Conservation (phyloP, 805 yeast genomes). For the Pichia scutulata region DNA sequence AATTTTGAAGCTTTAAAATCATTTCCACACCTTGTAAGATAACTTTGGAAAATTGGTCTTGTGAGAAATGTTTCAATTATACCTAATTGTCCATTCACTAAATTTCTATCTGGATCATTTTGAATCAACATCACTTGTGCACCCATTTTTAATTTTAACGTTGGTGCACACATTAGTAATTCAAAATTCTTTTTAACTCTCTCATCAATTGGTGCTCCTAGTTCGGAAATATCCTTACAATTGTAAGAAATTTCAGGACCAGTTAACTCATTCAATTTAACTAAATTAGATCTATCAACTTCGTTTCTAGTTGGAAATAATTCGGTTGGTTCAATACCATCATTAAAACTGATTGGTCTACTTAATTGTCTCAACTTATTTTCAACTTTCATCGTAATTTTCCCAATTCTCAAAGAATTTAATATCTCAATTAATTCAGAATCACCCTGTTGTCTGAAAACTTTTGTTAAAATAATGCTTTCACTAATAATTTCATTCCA, state of each 20-base stretch:
- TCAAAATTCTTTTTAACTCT: constrained; percentile 19
- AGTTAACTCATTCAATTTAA: constrained; percentile 40
- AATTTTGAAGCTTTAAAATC: constrained; percentile 6
- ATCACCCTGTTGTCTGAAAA: constrained; percentile 87
- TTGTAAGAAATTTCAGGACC: constrained; percentile 40
- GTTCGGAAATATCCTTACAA: constrained; percentile 32
- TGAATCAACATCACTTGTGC: constrained; percentile 94
- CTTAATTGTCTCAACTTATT: constrained; percentile 43
- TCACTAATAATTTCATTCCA: constrained; percentile 62
- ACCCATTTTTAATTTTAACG: constrained; percentile 60
- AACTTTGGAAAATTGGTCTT: constrained; percentile 22
- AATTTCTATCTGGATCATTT: constrained; percentile 51
- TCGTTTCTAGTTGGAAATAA: constrained; percentile 79
- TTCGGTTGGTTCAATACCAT: constrained; percentile 85
- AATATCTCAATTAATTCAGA: constrained; percentile 66
- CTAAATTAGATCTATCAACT: constrained; percentile 67
- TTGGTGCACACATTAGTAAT: constrained; percentile 62
- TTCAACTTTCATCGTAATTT: constrained; percentile 42
- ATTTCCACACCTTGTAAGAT: constrained; percentile 8
- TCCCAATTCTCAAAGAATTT: constrained; percentile 73
- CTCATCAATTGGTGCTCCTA: constrained; percentile 8
- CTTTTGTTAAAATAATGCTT: constrained; percentile 66
- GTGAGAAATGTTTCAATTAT: constrained; percentile 49
- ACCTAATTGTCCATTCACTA: constrained; percentile 93
- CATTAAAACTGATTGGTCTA: constrained; percentile 52